Base-by-base conservation (phyloP, 192 early-diverging fungal species). In the Powellomyces hirtus region DNA sequence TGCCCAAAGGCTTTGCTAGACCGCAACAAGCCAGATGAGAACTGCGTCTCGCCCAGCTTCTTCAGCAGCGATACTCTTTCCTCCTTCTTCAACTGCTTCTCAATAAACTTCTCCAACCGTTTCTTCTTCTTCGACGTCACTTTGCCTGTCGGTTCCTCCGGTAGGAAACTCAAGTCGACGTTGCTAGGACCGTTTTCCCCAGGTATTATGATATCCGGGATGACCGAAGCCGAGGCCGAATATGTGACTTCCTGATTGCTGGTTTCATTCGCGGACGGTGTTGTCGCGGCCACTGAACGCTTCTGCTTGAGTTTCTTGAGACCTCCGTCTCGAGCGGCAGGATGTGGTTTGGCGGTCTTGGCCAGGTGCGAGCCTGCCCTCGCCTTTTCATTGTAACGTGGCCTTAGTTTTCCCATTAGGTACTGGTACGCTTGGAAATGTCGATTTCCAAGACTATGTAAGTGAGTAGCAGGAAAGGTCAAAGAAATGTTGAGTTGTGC, bases 81-180 rank as follows among this genome's bases (percentile, higher is more conserved):
- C 55, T 86, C 83, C 72, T 86, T 86, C 64, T 86, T 86, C 27
- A 84, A 62, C 59, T 84, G 79, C 56, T 80, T 80, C 35, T 77
- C 76, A 40, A 85, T 79, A 52, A 79, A 85, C 70, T 85, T 83
- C 64, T 84, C 81, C 49, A 86, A 74, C 44, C 84, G 59, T 50
- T 86, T 84, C 64, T 72, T 38, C 66, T 86, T 86, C 72, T 86
- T 84, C 4, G 80, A 75, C 7, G 76, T 74, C 38, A 78, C 38
- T 58, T 76, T 81, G 38, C 66, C 75, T 35, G 53, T 66, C 6
- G 70, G 77, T 22, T 64, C 53, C 26, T 65, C 71, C 13, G 22
- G 16, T 16, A 72, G 22, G 13, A 26, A 10, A 40, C 22, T 40
- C 51, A 58, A 11, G 34, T 62, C 70, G 29, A 37, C 16, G 5